Percentiles rank a stretch among this genome's conserved stretches.
These are phyloP conservation scores for Boletus huronensis DNA, from an alignment of 768 basidiomycete genomes.

Conservation along the genomic window DNA sequence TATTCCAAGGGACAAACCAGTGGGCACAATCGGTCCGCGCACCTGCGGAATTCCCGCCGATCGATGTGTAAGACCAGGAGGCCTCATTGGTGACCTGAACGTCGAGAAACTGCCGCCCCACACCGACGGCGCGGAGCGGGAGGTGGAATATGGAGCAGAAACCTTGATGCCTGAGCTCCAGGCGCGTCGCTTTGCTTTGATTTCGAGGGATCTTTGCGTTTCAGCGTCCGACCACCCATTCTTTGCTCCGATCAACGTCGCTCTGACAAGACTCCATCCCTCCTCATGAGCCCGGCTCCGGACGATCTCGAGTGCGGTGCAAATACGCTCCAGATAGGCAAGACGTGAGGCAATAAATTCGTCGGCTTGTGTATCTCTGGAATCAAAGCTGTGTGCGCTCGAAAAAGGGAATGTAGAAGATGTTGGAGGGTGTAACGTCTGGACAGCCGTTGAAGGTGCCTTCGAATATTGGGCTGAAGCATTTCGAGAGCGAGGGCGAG, in stretches of 20 bases:
- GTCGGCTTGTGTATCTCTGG: slow-evolving; percentile 1
- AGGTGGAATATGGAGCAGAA: slow-evolving; percentile 24
- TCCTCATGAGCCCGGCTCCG: slow-evolving; percentile 40
- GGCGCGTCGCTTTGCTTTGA: slow-evolving; percentile 58
- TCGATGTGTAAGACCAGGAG: slow-evolving; percentile 21
- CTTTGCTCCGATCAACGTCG: slow-evolving; percentile 18
- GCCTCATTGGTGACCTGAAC: slow-evolving; percentile 1
- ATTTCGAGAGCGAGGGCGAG: slow-evolving; percentile 26
- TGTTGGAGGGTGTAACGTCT: not conserved
- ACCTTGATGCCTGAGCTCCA: slow-evolving; percentile 57
- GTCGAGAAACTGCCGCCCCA: slow-evolving; percentile 16
- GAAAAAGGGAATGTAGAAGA: slow-evolving; percentile 9
- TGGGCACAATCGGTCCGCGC: slow-evolving; percentile 26
- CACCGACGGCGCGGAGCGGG: slow-evolving; percentile 1
- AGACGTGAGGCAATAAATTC: slow-evolving; percentile 18
- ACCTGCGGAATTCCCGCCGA: not conserved
- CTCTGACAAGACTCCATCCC: slow-evolving; percentile 39
- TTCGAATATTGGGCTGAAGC: slow-evolving; percentile 4
- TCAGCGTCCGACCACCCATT: slow-evolving; percentile 29
- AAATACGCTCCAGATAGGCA: slow-evolving; percentile 36
- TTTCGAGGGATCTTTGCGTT: slow-evolving; percentile 43
- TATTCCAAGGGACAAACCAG: slow-evolving; percentile 45
- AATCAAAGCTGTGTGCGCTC: not conserved
- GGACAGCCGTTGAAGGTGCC: not conserved
- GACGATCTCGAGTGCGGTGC: slow-evolving; percentile 40